Conservation (phyloP, 2,329 filamentous ascomycete species). For the Venturia carpophila region DNA sequence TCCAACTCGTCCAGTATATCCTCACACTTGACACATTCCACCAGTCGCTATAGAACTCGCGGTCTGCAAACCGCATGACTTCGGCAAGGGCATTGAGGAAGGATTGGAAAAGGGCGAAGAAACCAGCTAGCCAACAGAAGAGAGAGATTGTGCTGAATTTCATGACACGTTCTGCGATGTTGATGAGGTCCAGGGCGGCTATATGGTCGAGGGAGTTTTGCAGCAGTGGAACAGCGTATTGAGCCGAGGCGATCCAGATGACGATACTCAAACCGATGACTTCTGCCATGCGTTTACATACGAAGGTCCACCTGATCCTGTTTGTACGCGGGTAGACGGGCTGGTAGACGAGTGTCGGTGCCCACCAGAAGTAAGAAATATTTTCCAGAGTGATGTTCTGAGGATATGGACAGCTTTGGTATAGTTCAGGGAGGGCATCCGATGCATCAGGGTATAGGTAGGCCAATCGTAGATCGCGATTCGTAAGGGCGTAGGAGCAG, state of each 20-base stretch:
- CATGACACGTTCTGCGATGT: slow-evolving; percentile 81
- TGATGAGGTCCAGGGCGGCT: slow-evolving; percentile 66
- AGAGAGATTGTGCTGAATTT: slow-evolving; percentile 94
- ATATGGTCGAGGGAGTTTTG: slow-evolving; percentile 87
- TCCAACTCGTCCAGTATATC: slow-evolving; percentile 93
- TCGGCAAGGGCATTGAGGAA: slow-evolving; percentile 87
- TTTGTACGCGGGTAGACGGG: slow-evolving; percentile 85
- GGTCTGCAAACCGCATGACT: slow-evolving; percentile 80
- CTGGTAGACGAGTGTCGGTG: slow-evolving; percentile 92
- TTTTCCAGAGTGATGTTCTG: slow-evolving; percentile 83
- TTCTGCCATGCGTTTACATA: slow-evolving; percentile 74
- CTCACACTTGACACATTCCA: slow-evolving; percentile 80
- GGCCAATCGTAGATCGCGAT: slow-evolving; percentile 86
- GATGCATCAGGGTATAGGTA: slow-evolving; percentile 61
- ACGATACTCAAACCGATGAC: slow-evolving; percentile 71
- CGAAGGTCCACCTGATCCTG: slow-evolving; percentile 78
- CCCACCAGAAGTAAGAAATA: slow-evolving; percentile 95
- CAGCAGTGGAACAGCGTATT: slow-evolving; percentile 86
- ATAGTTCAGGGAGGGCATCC: slow-evolving; percentile 69
- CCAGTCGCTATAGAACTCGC: slow-evolving; percentile 95
- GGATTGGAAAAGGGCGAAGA: slow-evolving; percentile 94
- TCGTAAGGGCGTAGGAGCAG: slow-evolving; percentile 92
- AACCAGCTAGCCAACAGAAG: slow-evolving; percentile 94
- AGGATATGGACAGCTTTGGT: slow-evolving; percentile 77
- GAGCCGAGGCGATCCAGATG: slow-evolving; percentile 90